Base-by-base conservation (phyloP, 441 rosid genomes). In the Eutrema salsugineum region DNA sequence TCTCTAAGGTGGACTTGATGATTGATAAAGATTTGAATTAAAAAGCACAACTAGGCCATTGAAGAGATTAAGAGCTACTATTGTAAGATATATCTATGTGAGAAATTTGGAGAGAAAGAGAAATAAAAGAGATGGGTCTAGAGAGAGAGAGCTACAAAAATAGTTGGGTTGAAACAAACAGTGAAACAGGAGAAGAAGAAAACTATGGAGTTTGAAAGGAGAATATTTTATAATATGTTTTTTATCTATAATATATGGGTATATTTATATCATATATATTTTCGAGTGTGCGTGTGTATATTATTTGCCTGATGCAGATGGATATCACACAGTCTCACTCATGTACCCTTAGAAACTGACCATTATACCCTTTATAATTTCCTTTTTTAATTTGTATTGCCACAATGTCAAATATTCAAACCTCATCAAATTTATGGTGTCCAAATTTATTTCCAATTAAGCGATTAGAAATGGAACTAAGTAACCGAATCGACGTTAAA, bases 181-280 rank as follows among this genome's bases (percentile, higher is more conserved):
- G 60, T 39, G 47, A 67, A 73, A 57, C 17, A 60, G 46, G 24
- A 43, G 63, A 40, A 35, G 73, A 35, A 74, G 77, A 51, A 50
- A 44, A 61, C 64, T 14, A 68, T 68, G 63, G 63, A 53, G 58
- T 46, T 24, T 71, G 42, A 59, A 16, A 27, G 36, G 32, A 47
- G 14, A 49, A 11, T n/a, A 68, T 48, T 50, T 17, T 27, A 7
- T 49, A 5, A 5, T 50, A 33, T 50, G 7, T 22, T 14, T 46
- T 46, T 0, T 44, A 44, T 44, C 11, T 22, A 50, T 50, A 49
- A 8, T 68, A 33, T 62, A 0, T 40, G 30, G 27, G 28, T 59
- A 11, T 57, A 11, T 56, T 6, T 54, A 11, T 64, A 9, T 30
- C n/a, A 5, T 5, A 2, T 53, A 6, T 27, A 14, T 28, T n/a